Percentiles rank a stretch among this genome's conserved stretches.
Evolutionary conservation across 2,329 filamentous ascomycete species (phyloP).

Genomic region (Clonostachys rhizophaga): DNA sequence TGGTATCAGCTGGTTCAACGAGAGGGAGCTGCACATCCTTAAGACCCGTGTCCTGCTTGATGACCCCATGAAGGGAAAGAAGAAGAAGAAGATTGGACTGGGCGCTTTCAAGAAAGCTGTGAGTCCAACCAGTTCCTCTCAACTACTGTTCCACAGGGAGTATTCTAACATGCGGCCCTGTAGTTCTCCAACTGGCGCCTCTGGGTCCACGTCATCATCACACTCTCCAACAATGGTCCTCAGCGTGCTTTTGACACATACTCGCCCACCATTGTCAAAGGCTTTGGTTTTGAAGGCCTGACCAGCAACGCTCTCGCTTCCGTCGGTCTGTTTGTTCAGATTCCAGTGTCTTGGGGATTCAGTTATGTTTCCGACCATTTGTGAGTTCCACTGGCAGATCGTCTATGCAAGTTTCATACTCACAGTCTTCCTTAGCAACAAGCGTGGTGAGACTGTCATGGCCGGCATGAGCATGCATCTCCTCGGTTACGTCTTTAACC

Average conservation of each 20-base stretch:
- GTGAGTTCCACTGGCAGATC: constrained; percentile 20
- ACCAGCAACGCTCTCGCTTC: constrained; percentile 48
- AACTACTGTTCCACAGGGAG: neutral
- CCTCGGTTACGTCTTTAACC: constrained; percentile 49
- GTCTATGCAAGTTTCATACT: neutral
- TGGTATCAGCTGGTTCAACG: constrained; percentile 22
- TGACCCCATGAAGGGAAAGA: constrained; percentile 38
- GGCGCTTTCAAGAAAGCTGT: constrained; percentile 37
- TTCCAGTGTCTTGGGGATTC: constrained; percentile 45
- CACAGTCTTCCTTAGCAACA: constrained; percentile 22
- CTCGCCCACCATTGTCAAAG: constrained; percentile 46
- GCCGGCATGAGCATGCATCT: constrained; percentile 39
- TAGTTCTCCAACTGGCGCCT: constrained; percentile 45
- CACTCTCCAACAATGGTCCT: constrained; percentile 41
- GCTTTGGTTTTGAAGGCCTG: constrained; percentile 43
- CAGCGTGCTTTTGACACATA: constrained; percentile 45
- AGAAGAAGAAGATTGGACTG: constrained; percentile 40
- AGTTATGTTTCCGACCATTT: constrained; percentile 47
- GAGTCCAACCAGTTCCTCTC: constrained; percentile 6
- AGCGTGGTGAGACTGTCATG: constrained; percentile 47
- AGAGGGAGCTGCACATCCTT: constrained; percentile 34
- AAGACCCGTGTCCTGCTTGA: constrained; percentile 32
- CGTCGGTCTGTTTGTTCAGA: constrained; percentile 47
- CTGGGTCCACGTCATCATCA: constrained; percentile 46
- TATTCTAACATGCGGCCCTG: neutral